A percentile compares a stretch with the other conserved stretches of the same genome.
These are phyloP conservation scores for Trametes pubescens DNA, from an alignment of 1,284 basidiomycete species.

Conservation along the genomic window DNA sequence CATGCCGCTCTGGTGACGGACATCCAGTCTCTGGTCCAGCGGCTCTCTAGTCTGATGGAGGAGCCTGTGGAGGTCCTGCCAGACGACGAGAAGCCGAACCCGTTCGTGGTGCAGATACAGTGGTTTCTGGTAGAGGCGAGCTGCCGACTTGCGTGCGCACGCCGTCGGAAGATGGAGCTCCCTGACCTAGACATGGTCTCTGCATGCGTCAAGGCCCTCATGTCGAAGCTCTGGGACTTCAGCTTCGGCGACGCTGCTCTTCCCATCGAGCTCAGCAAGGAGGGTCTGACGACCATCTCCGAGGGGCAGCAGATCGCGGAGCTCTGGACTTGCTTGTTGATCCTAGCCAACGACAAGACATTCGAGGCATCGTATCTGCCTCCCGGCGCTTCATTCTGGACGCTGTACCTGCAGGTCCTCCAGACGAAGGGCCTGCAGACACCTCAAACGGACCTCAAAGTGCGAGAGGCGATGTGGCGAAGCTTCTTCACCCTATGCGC, in stretches of 20 bases:
- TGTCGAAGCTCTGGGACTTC: constrained; percentile 60
- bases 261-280: constrained; percentile 46
- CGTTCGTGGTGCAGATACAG: constrained; percentile 53
- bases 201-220: constrained; percentile 48
- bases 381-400: constrained; percentile 50
- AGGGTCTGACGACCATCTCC: constrained; percentile 48
- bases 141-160: constrained; percentile 46
- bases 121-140: constrained; percentile 74
- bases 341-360: constrained; percentile 42
- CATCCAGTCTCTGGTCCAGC: constrained; percentile 49
- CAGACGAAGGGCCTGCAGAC: constrained; percentile 41
- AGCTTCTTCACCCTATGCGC: constrained; percentile 75
- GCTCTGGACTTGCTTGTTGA: constrained; percentile 81
- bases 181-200: constrained; percentile 32
- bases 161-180: constrained; percentile 34
- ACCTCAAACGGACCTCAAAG: constrained; percentile 49
- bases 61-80: constrained; percentile 35
- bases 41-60: constrained; percentile 45
- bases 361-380: constrained; percentile 23
- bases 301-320: constrained; percentile 52
- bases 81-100: constrained; percentile 42
- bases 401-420: constrained; percentile 48
- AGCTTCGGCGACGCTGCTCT: constrained; percentile 61
- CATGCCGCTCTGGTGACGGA: constrained; percentile 40
- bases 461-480: constrained; percentile 80